A percentile compares a stretch with the other conserved stretches of the same genome.
These are phyloP conservation scores for Nidularia pulvinata DNA, from an alignment of 768 basidiomycete genomes.

Conservation along the genomic window DNA sequence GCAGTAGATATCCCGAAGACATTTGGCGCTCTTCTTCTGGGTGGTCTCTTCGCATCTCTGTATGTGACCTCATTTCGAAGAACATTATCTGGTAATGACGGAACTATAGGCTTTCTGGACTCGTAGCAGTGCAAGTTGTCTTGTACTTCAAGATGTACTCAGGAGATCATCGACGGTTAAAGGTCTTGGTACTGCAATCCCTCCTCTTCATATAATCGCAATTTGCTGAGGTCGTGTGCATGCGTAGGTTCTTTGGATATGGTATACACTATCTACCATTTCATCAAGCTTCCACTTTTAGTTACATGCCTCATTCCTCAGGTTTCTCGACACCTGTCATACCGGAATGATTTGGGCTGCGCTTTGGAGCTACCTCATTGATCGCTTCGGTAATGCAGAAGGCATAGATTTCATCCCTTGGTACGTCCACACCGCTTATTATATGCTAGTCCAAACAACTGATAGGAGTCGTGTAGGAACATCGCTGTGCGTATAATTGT, in stretches of 20 bases:
- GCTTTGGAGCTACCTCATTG: conserved; percentile 40
- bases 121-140: conserved; percentile 35
- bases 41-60: conserved; percentile 36
- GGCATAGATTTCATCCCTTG: conserved; percentile 42
- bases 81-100: not conserved
- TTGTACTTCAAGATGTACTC: conserved; percentile 37
- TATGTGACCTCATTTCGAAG: conserved; percentile 12
- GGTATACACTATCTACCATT: too few relatives aligned
- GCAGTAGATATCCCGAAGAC: conserved; percentile 22
- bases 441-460: not conserved
- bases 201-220: not conserved
- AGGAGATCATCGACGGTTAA: conserved; percentile 24
- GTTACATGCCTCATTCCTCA: conserved; percentile 18
- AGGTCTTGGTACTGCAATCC: conserved; percentile 22
- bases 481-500: not conserved
- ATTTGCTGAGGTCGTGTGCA: not conserved
- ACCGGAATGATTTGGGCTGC: conserved; percentile 31
- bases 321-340: conserved; percentile 33
- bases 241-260: too few relatives aligned
- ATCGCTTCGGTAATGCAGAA: conserved; percentile 32
- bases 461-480: not conserved
- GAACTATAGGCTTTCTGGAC: conserved; percentile 32
- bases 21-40: conserved; percentile 39
- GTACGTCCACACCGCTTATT: conserved; percentile 18
- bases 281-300: not conserved